A percentile compares a stretch with the other conserved stretches of the same genome.
Conservation (phyloP, 2,329 filamentous ascomycete genomes). For the Metarhizium guizhouense region DNA sequence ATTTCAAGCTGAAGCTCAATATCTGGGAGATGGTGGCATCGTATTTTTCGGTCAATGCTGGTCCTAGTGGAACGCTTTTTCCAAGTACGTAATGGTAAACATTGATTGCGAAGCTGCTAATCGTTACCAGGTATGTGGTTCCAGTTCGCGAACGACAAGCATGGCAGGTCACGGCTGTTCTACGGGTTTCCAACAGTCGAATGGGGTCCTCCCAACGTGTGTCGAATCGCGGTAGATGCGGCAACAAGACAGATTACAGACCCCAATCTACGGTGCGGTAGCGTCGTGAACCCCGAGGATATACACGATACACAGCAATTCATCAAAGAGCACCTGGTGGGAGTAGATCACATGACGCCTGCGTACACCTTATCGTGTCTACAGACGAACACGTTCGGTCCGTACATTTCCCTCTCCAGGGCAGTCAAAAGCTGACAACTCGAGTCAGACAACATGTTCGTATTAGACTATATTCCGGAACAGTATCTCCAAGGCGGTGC, state of each 20-base stretch:
- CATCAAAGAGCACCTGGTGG: no score
- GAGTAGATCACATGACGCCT: no score
- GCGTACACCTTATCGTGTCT: no score
- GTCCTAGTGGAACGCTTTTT: slow-evolving; percentile 10
- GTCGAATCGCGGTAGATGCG: slow-evolving; percentile 10
- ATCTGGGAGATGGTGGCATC: slow-evolving; percentile 13
- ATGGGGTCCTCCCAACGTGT: slow-evolving; percentile 10
- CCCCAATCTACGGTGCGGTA: not conserved
- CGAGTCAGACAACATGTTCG: no score
- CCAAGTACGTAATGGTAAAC: slow-evolving; percentile 6
- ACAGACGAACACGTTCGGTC: no score
- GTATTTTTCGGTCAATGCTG: slow-evolving; percentile 11
- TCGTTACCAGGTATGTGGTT: slow-evolving; percentile 4
- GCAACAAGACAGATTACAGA: slow-evolving; percentile 7
- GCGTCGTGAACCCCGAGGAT: no score
- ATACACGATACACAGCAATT: no score
- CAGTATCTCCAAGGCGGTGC: no score
- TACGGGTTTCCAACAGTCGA: slow-evolving; percentile 10
- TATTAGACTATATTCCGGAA: no score
- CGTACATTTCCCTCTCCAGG: no score
- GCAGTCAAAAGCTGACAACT: no score
- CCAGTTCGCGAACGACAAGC: slow-evolving; percentile 3
- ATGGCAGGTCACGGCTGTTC: slow-evolving; percentile 8
- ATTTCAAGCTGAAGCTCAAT: slow-evolving; percentile 7
- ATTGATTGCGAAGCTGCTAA: not conserved